phyloP scores from a whole-genome alignment of 208 protist genomes.

The Wallacemonas sp. region DNA sequence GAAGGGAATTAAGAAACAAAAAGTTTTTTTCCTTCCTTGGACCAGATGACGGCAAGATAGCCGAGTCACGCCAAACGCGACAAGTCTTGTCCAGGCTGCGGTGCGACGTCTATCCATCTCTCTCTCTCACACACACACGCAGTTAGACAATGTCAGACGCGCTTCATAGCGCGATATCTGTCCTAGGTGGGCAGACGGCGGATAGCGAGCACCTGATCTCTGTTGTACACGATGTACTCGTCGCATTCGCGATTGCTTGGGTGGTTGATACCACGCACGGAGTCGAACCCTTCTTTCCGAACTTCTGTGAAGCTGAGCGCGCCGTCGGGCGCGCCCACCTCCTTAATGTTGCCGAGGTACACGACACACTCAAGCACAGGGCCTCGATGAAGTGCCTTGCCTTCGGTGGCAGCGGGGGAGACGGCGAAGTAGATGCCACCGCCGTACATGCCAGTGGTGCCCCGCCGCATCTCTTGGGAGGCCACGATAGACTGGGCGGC shows the following conservation, averaged over 20 bases:
- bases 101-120: no score
- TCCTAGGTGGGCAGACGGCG: no score
- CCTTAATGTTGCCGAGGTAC: not conserved
- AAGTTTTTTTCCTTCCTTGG: no score
- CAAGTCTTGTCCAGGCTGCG: no score
- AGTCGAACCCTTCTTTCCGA: not conserved
- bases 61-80: no score
- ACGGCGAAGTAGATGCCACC: not conserved
- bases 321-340: not conserved
- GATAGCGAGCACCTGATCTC: not conserved
- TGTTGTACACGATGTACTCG: not conserved
- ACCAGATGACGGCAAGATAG: no score
- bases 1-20: no score
- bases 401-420: not conserved
- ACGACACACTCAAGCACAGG: conserved; percentile 5
- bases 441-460: not conserved
- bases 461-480: not conserved
- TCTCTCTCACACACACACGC: no score
- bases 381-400: not conserved
- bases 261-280: not conserved
- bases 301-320: not conserved
- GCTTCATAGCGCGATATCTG: not conserved
- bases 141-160: not conserved
- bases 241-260: not conserved
- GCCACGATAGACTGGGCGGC: not conserved